Percentiles rank a stretch among this genome's conserved stretches.
phyloP scores from a whole-genome alignment of 75 land plant species.

The Ceratopteris richardii region DNA sequence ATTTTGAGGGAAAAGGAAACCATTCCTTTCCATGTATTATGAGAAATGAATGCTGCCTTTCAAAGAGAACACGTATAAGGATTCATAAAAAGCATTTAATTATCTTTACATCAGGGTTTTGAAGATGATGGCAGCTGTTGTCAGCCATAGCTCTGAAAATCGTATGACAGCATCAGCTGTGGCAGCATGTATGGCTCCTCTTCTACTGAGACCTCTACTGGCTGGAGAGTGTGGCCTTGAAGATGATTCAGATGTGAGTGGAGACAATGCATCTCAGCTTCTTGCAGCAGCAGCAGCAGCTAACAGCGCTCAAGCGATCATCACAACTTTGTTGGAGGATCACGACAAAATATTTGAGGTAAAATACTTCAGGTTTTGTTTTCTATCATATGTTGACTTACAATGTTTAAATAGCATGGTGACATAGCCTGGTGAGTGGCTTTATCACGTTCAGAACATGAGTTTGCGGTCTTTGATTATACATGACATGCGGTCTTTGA shows the following conservation, averaged over 20 bases:
- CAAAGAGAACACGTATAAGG: no score
- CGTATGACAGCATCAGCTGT: conserved; percentile 95
- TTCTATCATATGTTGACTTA: no score
- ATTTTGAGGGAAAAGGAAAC: no score
- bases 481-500: no score
- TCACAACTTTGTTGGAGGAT: conserved; percentile 76
- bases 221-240: conserved; percentile 98
- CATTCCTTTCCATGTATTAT: no score
- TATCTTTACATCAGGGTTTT: conserved; percentile 51
- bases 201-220: conserved; percentile 85
- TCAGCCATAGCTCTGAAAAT: conserved; percentile 64
- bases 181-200: conserved; percentile 99
- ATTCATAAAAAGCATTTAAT: no score
- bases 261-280: conserved; percentile 87
- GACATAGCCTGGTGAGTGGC: no score
- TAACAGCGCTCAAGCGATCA: conserved; percentile 93
- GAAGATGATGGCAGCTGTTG: conserved; percentile 86
- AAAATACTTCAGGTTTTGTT: no score
- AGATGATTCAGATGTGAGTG: conserved; percentile 78
- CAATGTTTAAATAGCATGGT: no score
- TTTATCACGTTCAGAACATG: no score
- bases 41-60: no score
- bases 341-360: conserved; percentile 88
- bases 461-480: no score
- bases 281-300: conserved; percentile 98